Evolutionary conservation across 345 rosid genomes (phyloP).

Genomic region (Raphanus sativus): DNA sequence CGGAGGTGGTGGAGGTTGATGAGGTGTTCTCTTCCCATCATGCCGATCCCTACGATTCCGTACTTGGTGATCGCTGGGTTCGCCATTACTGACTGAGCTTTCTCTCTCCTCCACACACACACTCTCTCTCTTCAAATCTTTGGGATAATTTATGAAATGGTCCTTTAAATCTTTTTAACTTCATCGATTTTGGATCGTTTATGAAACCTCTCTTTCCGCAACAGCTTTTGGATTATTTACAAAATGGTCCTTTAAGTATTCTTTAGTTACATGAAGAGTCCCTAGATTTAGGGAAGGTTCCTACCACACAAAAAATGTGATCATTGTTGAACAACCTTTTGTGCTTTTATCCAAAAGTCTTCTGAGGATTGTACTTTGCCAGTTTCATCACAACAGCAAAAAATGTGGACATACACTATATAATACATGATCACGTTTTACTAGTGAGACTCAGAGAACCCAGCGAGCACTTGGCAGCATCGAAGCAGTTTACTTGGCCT

Average conservation of each 20-base stretch:
- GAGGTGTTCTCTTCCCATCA: constrained; percentile 98
- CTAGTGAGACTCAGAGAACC: neutral
- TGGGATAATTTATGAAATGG: neutral
- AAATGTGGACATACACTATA: neutral
- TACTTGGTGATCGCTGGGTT: constrained; percentile 48
- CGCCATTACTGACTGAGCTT: constrained; percentile 8
- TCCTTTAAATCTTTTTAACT: neutral
- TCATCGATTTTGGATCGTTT: neutral
- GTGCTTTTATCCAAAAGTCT: neutral
- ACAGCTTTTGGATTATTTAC: neutral
- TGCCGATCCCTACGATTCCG: constrained; percentile 87
- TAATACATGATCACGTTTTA: neutral
- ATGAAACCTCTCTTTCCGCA: neutral
- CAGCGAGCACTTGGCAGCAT: neutral
- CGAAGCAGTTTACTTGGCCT: neutral
- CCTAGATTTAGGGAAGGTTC: neutral
- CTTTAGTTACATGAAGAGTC: neutral
- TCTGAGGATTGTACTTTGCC: neutral
- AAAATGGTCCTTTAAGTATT: neutral
- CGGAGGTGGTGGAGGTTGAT: constrained; percentile 82
- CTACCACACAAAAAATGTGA: no score
- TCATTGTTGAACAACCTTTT: neutral
- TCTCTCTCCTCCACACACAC: neutral
- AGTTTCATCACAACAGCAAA: neutral
- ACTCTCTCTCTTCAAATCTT: neutral